Conservation (phyloP, 768 basidiomycete genomes). For the Nidularia sp. region DNA sequence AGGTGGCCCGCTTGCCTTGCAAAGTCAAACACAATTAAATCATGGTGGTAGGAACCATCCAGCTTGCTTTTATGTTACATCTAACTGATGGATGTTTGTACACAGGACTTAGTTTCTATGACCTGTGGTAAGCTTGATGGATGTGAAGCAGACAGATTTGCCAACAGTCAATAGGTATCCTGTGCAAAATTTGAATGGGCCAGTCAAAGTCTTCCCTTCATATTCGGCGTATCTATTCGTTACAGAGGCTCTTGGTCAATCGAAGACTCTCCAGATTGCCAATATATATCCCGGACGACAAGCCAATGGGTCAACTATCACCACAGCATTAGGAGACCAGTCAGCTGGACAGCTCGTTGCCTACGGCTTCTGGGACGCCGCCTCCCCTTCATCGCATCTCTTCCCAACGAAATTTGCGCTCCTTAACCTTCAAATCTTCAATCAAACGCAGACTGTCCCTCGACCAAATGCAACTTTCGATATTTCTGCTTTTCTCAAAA, state of each 20-base stretch:
- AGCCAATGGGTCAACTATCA: constrained; percentile 47
- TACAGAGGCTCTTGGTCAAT: constrained; percentile 40
- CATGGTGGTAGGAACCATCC: constrained; percentile 31
- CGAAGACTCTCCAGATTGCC: constrained; percentile 36
- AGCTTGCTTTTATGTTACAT: background rate
- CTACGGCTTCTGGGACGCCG: constrained; percentile 47
- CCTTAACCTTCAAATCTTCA: constrained; percentile 48
- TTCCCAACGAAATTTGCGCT: constrained; percentile 44
- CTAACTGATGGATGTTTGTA: too few species aligned
- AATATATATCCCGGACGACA: constrained; percentile 52
- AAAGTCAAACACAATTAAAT: constrained; percentile 45
- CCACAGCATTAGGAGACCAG: constrained; percentile 42
- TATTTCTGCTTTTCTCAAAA: constrained; percentile 34
- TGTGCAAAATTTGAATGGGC: constrained; percentile 42
- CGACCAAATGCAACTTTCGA: constrained; percentile 42
- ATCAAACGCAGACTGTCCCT: constrained; percentile 35
- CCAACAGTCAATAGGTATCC: constrained; percentile 31
- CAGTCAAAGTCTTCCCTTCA: constrained; percentile 47
- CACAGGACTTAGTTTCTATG: constrained; percentile 37
- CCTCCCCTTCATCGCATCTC: constrained; percentile 13
- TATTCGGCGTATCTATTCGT: constrained; percentile 50
- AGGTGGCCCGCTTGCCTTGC: constrained; percentile 47
- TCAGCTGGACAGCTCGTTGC: constrained; percentile 45
- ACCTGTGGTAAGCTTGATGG: constrained; percentile 33
- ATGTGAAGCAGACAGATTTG: background rate